Evolutionary conservation across 129 eudicot genomes (phyloP).

Genomic region (Tanacetum coccineum): DNA sequence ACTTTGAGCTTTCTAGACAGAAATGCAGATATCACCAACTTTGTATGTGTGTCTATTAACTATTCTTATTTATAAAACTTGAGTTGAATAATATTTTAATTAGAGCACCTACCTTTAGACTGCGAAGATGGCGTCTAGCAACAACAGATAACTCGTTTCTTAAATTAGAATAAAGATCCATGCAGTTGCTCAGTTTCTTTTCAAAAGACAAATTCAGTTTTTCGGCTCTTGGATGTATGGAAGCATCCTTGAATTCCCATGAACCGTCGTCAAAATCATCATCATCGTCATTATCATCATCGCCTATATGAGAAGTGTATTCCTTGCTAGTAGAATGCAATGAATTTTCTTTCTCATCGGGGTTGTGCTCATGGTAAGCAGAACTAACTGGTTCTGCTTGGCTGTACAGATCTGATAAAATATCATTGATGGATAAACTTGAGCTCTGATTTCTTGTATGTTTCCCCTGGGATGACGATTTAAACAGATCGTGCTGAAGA

Average conservation of each 20-base stretch:
- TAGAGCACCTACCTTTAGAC: constrained; percentile 47
- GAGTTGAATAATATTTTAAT: constrained; percentile 8
- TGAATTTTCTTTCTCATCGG: constrained; percentile 25
- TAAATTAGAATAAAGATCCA: constrained; percentile 54
- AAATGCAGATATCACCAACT: constrained; percentile 17
- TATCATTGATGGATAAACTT: constrained; percentile 56
- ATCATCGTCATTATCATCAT: constrained; percentile 20
- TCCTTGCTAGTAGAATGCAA: constrained; percentile 25
- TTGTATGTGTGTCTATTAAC: constrained; percentile 4
- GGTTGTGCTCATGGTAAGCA: constrained; percentile 11
- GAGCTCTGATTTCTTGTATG: constrained; percentile 36
- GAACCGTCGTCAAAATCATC: constrained; percentile 44
- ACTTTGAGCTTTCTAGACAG: constrained; percentile 47
- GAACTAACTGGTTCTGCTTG: constrained; percentile 48
- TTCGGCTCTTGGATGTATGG: constrained; percentile 16
- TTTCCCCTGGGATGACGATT: constrained; percentile 32
- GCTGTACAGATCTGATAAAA: constrained; percentile 66
- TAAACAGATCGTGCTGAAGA: constrained; percentile 38
- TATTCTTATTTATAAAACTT: constrained; percentile 11
- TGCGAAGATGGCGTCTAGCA: constrained; percentile 48
- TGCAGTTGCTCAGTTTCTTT: constrained; percentile 30
- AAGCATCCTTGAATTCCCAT: constrained; percentile 75
- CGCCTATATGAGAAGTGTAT: constrained; percentile 26
- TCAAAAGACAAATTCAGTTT: constrained; percentile 28
- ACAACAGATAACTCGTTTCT: constrained; percentile 46